Evolutionary conservation across 331 rosid genomes (phyloP), one percentile per base, ranked within the genome.

Genomic region (Malus hybrid): DNA sequence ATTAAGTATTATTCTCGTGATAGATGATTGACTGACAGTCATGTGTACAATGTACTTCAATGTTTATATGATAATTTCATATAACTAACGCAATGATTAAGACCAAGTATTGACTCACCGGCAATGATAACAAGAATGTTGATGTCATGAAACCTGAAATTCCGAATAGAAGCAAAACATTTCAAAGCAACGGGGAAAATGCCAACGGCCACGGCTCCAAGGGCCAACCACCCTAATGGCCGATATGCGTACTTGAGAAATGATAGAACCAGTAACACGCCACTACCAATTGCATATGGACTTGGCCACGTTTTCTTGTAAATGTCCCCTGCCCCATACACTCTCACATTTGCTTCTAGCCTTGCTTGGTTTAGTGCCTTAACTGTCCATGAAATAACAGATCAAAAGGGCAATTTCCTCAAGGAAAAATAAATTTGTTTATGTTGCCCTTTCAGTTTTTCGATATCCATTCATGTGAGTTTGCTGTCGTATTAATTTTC

Each of bases 341-440:
- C 75, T 80, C 88, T 88, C 5, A 84, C 70, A 18, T 85, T 90
- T 6, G 99, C 99, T 75, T 94, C 97, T 24, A 94, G 8, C 39
- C 97, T 87, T 57, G 87, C 97, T 76, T 87, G 84, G 65, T 92
- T 92, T 32, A 94, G 71, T 28, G 93, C 93, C 84, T 90, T 92
- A 2, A 83, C 99, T 95, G 97, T 48, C 7, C 10, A 14, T 11
- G 32, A 6, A 11, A 10, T n/a, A 48, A 14, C 2, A 52, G 20
- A 52, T 15, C 14, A 10, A 6, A 66, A 66, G 56, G 16, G 30
- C 19, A n/a, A 24, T 55, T 65, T 16, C 29, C 39, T 52, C 46
- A 29, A 9, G 42, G 36, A 16, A 50, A 26, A 46, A 68, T 14
- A 24, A 6, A 7, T 44, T 44, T 68, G 57, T 22, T 42, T 5